These are phyloP conservation scores for Pholiota adiposa DNA, from an alignment of 1,284 basidiomycete genomes.

Conservation along the genomic window DNA sequence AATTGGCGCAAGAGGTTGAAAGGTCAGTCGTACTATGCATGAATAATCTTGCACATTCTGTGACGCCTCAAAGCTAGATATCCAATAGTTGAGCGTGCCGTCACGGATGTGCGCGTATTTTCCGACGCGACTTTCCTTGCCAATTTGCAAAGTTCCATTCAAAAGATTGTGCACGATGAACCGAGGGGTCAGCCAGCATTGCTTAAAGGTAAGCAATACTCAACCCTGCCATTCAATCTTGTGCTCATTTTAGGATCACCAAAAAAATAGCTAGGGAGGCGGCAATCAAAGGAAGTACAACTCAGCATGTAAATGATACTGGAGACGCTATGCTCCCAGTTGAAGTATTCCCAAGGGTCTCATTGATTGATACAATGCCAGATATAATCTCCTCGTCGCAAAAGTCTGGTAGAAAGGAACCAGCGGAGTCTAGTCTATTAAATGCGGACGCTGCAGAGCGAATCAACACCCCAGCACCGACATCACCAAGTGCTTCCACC, in stretches of 20 bases:
- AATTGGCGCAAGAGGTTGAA: slow-evolving; percentile 73
- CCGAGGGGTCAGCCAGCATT: slow-evolving; percentile 16
- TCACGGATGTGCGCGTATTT: slow-evolving; percentile 55
- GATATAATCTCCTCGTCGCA: background rate
- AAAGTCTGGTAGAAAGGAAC: background rate
- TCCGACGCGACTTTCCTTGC: slow-evolving; percentile 53
- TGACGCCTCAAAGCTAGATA: slow-evolving; percentile 40
- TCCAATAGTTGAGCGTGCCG: slow-evolving; percentile 66
- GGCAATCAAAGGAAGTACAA: background rate
- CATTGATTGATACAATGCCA: background rate
- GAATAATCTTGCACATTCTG: background rate
- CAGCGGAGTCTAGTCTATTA: background rate
- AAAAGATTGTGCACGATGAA: slow-evolving; percentile 46
- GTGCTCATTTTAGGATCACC: background rate
- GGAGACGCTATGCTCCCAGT: background rate
- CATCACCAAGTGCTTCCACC: slow-evolving; percentile 1
- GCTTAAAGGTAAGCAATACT: slow-evolving; percentile 14
- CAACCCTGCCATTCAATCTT: too few species aligned
- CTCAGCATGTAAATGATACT: background rate
- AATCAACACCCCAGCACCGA: slow-evolving; percentile 6
- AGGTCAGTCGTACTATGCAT: slow-evolving; percentile 44
- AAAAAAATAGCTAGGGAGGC: background rate
- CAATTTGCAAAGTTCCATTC: slow-evolving; percentile 43
- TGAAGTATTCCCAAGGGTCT: background rate
- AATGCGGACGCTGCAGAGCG: slow-evolving; percentile 1